phyloP scores from a whole-genome alignment of 768 basidiomycete species.

The Russula brevipes region DNA sequence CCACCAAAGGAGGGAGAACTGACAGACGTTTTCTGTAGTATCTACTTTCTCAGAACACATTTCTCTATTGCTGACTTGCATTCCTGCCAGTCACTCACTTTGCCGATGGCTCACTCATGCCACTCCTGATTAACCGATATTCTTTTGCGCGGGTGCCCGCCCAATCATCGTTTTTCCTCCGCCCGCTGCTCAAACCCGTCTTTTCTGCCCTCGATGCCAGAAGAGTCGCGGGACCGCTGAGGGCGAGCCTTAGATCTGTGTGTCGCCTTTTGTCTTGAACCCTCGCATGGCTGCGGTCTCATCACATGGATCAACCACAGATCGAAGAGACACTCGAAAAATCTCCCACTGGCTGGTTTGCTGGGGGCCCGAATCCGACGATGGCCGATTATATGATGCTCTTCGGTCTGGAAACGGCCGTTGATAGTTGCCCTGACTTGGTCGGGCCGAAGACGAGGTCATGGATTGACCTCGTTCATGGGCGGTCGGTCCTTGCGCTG shows the following conservation, averaged over 20 bases:
- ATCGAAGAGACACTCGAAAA: conserved; percentile 17
- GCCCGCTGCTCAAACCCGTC: conserved; percentile 32
- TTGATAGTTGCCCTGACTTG: conserved; percentile 15
- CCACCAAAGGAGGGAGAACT: conserved; percentile 31
- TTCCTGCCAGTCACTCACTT: conserved; percentile 36
- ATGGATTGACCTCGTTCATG: conserved; percentile 38
- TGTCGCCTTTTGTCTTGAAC: neutral
- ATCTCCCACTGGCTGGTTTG: conserved; percentile 31
- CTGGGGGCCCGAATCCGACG: conserved; percentile 41
- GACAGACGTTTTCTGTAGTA: conserved; percentile 36
- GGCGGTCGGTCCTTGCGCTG: conserved; percentile 30
- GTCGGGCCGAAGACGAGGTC: conserved; percentile 35
- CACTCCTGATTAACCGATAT: conserved; percentile 35
- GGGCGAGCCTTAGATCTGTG: conserved; percentile 32
- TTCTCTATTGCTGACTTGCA: neutral
- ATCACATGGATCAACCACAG: neutral
- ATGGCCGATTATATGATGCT: conserved; percentile 44
- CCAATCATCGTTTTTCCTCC: conserved; percentile 36
- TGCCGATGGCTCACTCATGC: conserved; percentile 41
- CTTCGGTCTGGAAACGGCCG: conserved; percentile 36
- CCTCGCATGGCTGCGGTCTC: neutral
- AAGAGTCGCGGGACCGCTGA: conserved; percentile 31
- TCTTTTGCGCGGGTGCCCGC: conserved; percentile 33
- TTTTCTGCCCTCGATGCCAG: conserved; percentile 30
- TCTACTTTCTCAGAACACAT: neutral